Conservation (phyloP, 2,329 filamentous ascomycete species). For the Neonectria ditissima region DNA sequence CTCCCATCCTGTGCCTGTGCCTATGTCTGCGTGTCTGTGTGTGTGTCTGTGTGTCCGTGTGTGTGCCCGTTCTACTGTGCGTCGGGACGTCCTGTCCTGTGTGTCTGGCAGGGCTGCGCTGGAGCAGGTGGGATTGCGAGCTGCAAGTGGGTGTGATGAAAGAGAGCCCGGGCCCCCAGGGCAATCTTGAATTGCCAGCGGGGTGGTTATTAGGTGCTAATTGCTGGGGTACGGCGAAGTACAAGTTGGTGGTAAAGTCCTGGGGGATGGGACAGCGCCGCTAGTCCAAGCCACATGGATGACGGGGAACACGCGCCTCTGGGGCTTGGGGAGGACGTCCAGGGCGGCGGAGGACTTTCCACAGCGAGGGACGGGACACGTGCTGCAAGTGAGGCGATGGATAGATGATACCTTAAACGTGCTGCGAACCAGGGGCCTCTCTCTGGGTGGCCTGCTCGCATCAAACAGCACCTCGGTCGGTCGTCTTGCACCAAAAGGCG, state of each 20-base stretch:
- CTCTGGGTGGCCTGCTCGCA: not conserved
- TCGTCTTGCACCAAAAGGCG: not conserved
- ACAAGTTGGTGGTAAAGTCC: too few species aligned
- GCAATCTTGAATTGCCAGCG: not conserved
- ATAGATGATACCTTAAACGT: not conserved
- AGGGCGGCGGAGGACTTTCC: not conserved
- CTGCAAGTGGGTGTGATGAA: not conserved
- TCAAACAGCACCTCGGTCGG: not conserved
- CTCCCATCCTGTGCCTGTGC: constrained; percentile 24
- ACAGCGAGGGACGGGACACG: too few species aligned
- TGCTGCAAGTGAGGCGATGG: not conserved
- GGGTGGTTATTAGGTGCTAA: not conserved
- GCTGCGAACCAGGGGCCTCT: not conserved
- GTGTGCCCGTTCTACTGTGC: not conserved
- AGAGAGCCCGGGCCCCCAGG: not conserved
- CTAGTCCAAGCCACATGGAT: constrained; percentile 30
- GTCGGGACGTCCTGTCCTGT: not conserved
- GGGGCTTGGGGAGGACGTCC: constrained; percentile 1
- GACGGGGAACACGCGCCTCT: constrained; percentile 14
- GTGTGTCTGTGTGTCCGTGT: not conserved
- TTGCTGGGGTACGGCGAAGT: not conserved
- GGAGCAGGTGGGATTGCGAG: not conserved
- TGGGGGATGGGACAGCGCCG: constrained; percentile 4
- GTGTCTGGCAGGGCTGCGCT: not conserved
- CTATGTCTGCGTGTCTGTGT: not conserved